Base-by-base conservation (phyloP, 2,329 filamentous ascomycete species). In the Paraconiothyrium sp. region DNA sequence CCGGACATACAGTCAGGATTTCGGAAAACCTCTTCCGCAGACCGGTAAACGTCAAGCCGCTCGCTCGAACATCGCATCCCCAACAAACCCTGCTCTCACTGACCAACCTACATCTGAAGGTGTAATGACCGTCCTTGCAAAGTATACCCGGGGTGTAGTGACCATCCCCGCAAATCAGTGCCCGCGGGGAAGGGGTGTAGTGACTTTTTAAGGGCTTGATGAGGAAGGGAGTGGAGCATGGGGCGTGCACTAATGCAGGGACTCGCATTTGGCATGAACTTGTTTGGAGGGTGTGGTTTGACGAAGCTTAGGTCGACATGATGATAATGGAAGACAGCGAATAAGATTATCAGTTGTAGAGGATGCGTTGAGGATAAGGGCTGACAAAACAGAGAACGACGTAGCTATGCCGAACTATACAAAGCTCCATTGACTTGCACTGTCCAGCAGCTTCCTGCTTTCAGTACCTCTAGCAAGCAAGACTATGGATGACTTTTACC, bases 401-500 rank as follows among this genome's bases (percentile, higher is more conserved):
- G 27, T 30, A 30, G 27, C 27, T 4, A 30, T 30, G 27, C 27
- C 27, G 4, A 6, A 6, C 27, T 30, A 30, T 4, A 30, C 27
- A 30, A 30, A 30, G 35, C 14, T 37, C 35, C 35, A 37, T 37
- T 14, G 10, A 37, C 35, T 37, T 14, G 14, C 3, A 37, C 35
- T 3, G 14, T 37, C 35, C 4, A 37, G 3, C 3, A 11, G 4
- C 8, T 9, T 20, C 14, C 41, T 44, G n/a, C 41, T 9, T 44
- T 16, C 30, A 24, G n/a, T 22, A 9, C 41, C 41, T 20, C n/a
- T 3, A 20, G 9, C n/a, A 20, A 54, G 10, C 11, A 1, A n/a
- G 48, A 55, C 14, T 22, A 65, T 62, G 64, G 41, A 68, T 43
- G 63, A 70, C 57, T 72, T 73, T 59, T 72, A 72, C 50, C 65